Conservation (phyloP, 208 protist species). For the Trypanosoma theileri region DNA sequence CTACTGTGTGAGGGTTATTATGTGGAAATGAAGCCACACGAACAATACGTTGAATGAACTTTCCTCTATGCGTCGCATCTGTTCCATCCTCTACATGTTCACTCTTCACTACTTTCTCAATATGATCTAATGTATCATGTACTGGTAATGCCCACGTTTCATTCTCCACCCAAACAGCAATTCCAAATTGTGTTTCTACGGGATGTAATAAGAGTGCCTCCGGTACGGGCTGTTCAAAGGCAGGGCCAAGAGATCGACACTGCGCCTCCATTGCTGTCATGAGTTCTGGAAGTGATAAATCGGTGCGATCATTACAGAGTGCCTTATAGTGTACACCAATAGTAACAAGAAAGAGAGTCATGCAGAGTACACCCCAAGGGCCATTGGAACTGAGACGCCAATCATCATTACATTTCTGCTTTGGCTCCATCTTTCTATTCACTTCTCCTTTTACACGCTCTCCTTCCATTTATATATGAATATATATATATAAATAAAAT, state of each 20-base stretch:
- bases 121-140: conserved; percentile 44
- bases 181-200: conserved; percentile 44
- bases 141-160: conserved; percentile 40
- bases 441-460: not conserved
- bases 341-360: conserved; percentile 30
- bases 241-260: conserved; percentile 26
- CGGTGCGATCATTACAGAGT: conserved; percentile 40
- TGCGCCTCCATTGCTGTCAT: conserved; percentile 29
- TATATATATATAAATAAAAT: no score
- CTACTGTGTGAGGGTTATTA: not conserved
- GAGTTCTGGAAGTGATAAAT: conserved; percentile 45
- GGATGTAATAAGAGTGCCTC: conserved; percentile 15
- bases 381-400: conserved; percentile 1
- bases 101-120: conserved; percentile 35
- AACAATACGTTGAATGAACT: conserved; percentile 43
- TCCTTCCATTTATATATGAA: not conserved
- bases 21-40: conserved; percentile 14
- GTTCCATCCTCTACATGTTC: no score
- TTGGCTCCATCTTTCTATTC: not conserved
- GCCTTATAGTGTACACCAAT: conserved; percentile 49
- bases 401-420: not conserved
- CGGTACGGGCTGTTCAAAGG: not conserved
- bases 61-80: not conserved
- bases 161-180: conserved; percentile 69
- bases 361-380: conserved; percentile 15